Base-by-base conservation (phyloP, 2,329 filamentous ascomycete species). In the Ambrosiella xylebori region DNA sequence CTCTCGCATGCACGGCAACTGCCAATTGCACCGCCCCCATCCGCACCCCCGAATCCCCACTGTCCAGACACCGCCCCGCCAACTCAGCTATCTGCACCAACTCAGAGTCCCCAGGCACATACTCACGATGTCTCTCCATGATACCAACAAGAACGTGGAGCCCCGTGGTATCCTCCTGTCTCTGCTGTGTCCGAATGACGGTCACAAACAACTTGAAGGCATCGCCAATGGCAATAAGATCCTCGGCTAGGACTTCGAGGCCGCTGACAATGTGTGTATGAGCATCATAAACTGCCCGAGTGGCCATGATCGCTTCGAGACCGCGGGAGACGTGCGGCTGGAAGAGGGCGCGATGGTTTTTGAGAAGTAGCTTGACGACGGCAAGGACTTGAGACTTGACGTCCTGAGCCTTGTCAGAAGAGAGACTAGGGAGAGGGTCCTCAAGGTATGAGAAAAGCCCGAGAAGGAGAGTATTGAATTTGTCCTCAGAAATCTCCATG, bases 1-100 rank as follows among this genome's bases (percentile, higher is more conserved):
- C 74, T 9, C 77, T 70, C 52, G 75, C 73, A 66, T 89, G 84
- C 61, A 89, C 70, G 60, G 82, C 80, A 35, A 88, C 81, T 64
- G 85, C 88, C n/a, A 89, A 74, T 66, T 87, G 81, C 51, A 89
- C 83, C n/a, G 85, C 84, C 61, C 86, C 85, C 75, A 88, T 86
- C 45, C 81, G 74, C 7, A 84, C 81, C 6, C 77, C 79, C 53
- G 78, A 81, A 64, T 83, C 80, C 35, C 71, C 66, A 62, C 78
- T 81, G 62, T 80, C 79, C 15, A 84, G 72, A 62, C 80, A 83
- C 50, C 74, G 71, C n/a, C 70, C 70, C 2, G 79, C 73, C 19
- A 84, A 70, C 8, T 63, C 68, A 1, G 76, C 71, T 40, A 84
- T 71, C 56, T 71, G 72, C 0, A 65, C 65, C n/a, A 82, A 69